Base-by-base conservation (phyloP, 139 green algal genomes). In the Dunaliella primolecta region DNA sequence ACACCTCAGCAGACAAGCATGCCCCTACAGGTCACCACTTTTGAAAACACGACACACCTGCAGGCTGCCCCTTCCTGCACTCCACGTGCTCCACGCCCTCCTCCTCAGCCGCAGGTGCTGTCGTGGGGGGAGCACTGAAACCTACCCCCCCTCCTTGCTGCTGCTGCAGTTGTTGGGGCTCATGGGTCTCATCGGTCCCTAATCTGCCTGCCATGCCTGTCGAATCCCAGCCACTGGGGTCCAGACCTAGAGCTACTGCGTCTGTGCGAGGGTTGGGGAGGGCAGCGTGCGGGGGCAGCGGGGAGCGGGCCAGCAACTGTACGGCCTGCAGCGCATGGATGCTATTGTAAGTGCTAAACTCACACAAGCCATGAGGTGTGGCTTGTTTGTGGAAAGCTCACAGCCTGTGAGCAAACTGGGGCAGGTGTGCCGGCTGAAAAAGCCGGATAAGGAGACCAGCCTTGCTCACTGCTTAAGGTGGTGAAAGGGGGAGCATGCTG, bases 231-330 rank as follows among this genome's bases (percentile, higher is more conserved):
- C 84, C 37, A 29, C 72, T 37, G 15, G 90, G 86, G 76, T 91
- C 88, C 37, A 91, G 76, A 11, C 81, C 90, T 34, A 93, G 77
- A 84, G 91, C 80, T 32, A 92, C 71, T 0, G 36, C 38, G 34
- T 85, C 83, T 3, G 80, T 72, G 32, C 30, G 36, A 2, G 85
- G 46, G 71, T 78, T 79, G 25, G 57, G 3, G 36, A 89, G 76
- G 36, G 81, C 84, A 64, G 89, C 37, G 83, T 92, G 84, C 2
- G 90, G 90, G 0, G 90, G 83, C 86, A 93, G 81, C 46, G 84
- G 80, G 21, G 86, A 88, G 2, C 80, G 30, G 56, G 84, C 84
- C 77, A 92, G 86, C 80, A 89, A 81, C 36, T 81, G 76, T 64
- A 92, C 85, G 75, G 30, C 84, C n/a, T 36, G 23, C 3, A 87